These are phyloP conservation scores for Talaromyces piceae DNA, from an alignment of 2,329 filamentous ascomycete species.

Conservation along the genomic window DNA sequence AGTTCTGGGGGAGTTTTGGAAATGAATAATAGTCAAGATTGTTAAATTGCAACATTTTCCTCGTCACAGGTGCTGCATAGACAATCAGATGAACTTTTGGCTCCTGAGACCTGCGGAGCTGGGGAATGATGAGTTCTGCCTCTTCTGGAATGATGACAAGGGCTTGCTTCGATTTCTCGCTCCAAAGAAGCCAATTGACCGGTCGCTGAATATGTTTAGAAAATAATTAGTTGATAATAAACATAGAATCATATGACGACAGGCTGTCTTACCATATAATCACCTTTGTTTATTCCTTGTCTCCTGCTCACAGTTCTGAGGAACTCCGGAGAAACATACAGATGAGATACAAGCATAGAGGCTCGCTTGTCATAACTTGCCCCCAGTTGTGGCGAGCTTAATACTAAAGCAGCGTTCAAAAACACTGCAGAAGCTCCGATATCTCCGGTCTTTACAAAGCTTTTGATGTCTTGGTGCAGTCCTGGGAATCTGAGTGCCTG, in stretches of 20 bases:
- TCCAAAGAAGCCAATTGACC: slow-evolving; percentile 53
- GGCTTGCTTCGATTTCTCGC: slow-evolving; percentile 24
- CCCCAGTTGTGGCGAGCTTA: background rate
- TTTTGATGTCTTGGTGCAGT: slow-evolving; percentile 41
- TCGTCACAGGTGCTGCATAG: slow-evolving; percentile 55
- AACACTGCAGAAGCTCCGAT: slow-evolving; percentile 25
- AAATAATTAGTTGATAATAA: background rate
- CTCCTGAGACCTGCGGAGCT: background rate
- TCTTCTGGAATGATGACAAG: slow-evolving; percentile 58
- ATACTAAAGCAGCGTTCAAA: background rate
- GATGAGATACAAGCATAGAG: slow-evolving; percentile 13
- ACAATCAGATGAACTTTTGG: slow-evolving; percentile 41
- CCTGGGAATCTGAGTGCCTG: slow-evolving; percentile 37
- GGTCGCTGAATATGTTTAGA: slow-evolving; percentile 31
- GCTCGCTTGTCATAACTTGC: slow-evolving; percentile 19
- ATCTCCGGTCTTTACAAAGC: slow-evolving; percentile 38
- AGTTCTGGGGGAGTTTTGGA: slow-evolving; percentile 38
- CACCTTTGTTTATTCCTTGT: slow-evolving; percentile 29
- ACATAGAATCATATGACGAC: background rate
- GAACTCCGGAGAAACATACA: slow-evolving; percentile 45
- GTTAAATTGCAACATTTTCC: slow-evolving; percentile 55
- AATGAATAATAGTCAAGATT: slow-evolving; percentile 46
- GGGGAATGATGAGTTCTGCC: slow-evolving; percentile 46
- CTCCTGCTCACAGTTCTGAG: slow-evolving; percentile 36
- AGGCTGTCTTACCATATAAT: slow-evolving; percentile 24